These are phyloP conservation scores for Starmerella gropengiesseri DNA, from an alignment of 805 yeast genomes.

Conservation along the genomic window DNA sequence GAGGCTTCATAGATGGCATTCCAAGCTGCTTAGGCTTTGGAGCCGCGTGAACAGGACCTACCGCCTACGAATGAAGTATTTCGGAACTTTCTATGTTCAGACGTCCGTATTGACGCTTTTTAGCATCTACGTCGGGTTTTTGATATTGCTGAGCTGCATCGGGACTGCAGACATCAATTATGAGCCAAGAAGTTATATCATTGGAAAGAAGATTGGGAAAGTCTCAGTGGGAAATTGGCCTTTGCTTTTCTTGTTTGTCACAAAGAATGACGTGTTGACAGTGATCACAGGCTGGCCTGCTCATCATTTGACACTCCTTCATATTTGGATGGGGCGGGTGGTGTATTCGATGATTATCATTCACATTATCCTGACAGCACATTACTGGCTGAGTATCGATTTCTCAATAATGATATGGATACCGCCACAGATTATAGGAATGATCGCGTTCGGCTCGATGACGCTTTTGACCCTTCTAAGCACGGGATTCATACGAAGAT, in stretches of 20 bases:
- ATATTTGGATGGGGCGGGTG: slow-evolving; percentile 4
- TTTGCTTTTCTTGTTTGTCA: background rate
- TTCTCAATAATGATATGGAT: background rate
- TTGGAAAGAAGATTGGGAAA: slow-evolving; percentile 1
- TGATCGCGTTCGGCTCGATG: slow-evolving; percentile 1
- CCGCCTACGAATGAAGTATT: background rate
- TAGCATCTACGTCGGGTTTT: background rate
- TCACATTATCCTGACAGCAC: background rate
- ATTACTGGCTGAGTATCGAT: background rate
- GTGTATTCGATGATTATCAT: background rate
- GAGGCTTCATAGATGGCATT: background rate
- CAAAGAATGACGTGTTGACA: slow-evolving; percentile 4
- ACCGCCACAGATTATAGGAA: slow-evolving; percentile 4
- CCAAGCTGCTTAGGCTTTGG: background rate
- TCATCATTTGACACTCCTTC: background rate
- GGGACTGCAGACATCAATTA: background rate
- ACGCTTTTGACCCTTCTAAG: background rate
- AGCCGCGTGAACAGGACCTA: background rate
- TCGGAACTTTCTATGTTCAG: slow-evolving; percentile 1
- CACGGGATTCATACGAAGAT: background rate
- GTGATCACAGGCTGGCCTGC: slow-evolving; percentile 2
- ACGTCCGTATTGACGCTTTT: background rate
- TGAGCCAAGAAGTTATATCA: background rate
- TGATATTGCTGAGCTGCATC: background rate
- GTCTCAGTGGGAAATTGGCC: slow-evolving; percentile 2